Evolutionary conservation across 169 alveolate genomes (phyloP).

Genomic region (Eimeria falciformis): DNA sequence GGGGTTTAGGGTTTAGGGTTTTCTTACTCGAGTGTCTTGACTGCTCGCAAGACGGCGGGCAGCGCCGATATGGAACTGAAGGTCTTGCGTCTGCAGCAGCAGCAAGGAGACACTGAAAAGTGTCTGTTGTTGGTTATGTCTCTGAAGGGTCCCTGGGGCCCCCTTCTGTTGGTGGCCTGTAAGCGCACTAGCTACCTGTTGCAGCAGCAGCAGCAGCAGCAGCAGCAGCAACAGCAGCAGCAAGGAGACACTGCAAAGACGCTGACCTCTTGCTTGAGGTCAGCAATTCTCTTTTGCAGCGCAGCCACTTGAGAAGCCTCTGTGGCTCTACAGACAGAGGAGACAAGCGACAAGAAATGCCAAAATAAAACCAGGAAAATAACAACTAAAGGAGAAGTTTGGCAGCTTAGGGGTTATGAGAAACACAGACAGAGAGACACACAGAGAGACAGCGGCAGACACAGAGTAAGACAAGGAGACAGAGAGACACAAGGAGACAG

Average conservation of each 20-base stretch:
- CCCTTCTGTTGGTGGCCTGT: no score
- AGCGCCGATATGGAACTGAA: background rate
- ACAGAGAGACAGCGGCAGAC: no score
- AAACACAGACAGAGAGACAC: no score
- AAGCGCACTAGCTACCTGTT: no score
- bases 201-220: slow-evolving; percentile 55
- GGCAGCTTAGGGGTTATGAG: no score
- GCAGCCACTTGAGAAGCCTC: background rate
- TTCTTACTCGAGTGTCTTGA: background rate
- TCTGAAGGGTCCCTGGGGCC: no score
- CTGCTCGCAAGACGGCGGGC: slow-evolving; percentile 23
- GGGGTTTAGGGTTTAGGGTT: background rate
- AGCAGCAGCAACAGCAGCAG: slow-evolving; percentile 61
- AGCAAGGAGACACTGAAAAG: slow-evolving; percentile 8
- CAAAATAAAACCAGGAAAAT: no score
- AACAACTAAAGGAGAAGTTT: no score
- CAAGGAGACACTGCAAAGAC: background rate
- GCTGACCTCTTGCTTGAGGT: background rate
- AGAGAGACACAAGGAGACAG: no score
- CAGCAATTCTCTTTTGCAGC: background rate
- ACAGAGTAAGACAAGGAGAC: no score
- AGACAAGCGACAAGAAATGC: no score
- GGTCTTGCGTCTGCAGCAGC: slow-evolving; percentile 57
- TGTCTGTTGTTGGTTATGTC: no score
- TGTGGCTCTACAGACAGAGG: background rate